Base-by-base conservation (phyloP, 192 early-diverging fungal species). In the Gorgonomyces haynaldii region DNA sequence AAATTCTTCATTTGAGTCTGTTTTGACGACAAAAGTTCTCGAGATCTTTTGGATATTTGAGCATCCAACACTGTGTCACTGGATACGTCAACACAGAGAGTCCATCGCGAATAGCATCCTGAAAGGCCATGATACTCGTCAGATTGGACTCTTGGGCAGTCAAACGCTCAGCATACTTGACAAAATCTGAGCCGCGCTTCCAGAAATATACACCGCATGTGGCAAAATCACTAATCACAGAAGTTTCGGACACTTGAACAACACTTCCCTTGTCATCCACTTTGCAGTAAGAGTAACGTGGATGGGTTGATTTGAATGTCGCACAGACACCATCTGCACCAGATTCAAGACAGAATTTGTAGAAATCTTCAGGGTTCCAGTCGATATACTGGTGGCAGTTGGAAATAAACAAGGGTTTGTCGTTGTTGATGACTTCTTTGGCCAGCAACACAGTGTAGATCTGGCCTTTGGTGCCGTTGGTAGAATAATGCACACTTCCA, bases 151-250 rank as follows among this genome's bases (percentile, higher is more conserved):
- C 32, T 8, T 34, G n/a, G 30, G 9, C 24, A 7, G 37, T 29
- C 13, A 44, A 19, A 12, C 37, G 9, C 16, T 9, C 29, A 5
- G 47, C 28, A 19, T 30, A 49, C 13, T 29, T 45, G 29, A 49
- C 47, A 19, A 49, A 49, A 19, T 49, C 47, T 4, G 38, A 45
- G 6, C 47, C 47, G 3, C 34, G n/a, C 47, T 37, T 30, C 47
- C 47, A 49, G 22, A 29, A 49, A 42, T 49, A 49, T 5, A 49
- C 31, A 5, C 47, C 47, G 8, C 24, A 22, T 5, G 47, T 44
- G 15, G 47, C 47, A 45, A 34, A 5, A 7, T 49, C 15, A 34
- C 24, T 29, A 34, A 49, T 41, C 6, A 49, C 47, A n/a, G 20
- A 17, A 20, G 30, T 49, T 16, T 49, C 47, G n/a, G 21, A n/a